These are phyloP conservation scores for Thyridium curvatum DNA, from an alignment of 2,329 filamentous ascomycete species.

Conservation along the genomic window DNA sequence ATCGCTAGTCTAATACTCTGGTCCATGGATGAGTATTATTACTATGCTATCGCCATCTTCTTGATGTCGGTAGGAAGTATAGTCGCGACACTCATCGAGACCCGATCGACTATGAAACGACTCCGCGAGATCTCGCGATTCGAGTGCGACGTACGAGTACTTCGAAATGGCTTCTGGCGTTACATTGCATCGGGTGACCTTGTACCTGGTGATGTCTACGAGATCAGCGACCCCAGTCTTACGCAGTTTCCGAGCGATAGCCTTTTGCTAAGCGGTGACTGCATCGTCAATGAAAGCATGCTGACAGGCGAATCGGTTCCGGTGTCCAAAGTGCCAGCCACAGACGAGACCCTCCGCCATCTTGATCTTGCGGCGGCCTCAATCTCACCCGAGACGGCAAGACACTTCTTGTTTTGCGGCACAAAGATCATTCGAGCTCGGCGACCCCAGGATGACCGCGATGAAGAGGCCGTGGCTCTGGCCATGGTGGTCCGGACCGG, in stretches of 20 bases:
- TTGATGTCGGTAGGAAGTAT: slow-evolving; percentile 92
- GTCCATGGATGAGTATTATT: slow-evolving; percentile 96
- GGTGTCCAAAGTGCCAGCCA: slow-evolving; percentile 84
- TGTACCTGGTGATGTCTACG: slow-evolving; percentile 93
- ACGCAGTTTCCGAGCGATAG: slow-evolving; percentile 89
- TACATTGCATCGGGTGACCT: slow-evolving; percentile 81
- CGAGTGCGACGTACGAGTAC: slow-evolving; percentile 88
- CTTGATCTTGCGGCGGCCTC: slow-evolving; percentile 77
- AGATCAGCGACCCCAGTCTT: slow-evolving; percentile 88
- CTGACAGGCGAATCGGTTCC: slow-evolving; percentile 95
- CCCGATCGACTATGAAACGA: slow-evolving; percentile 83
- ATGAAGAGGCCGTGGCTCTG: slow-evolving; percentile 83
- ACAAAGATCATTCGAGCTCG: slow-evolving; percentile 92
- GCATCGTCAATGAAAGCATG: slow-evolving; percentile 99
- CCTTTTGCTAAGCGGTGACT: slow-evolving; percentile 84
- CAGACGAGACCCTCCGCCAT: slow-evolving; percentile 67
- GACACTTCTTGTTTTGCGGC: slow-evolving; percentile 88
- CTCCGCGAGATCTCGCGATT: slow-evolving; percentile 89
- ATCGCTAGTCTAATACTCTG: slow-evolving; percentile 89
- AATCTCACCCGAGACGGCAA: slow-evolving; percentile 74
- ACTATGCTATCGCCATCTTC: slow-evolving; percentile 94
- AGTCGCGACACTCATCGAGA: slow-evolving; percentile 81
- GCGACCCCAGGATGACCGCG: slow-evolving; percentile 77
- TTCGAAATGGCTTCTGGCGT: slow-evolving; percentile 94
- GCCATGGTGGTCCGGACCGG: slow-evolving; percentile 91